phyloP scores from a whole-genome alignment of 2,329 filamentous ascomycete species.

The Phyllosticta citribraziliensis region DNA sequence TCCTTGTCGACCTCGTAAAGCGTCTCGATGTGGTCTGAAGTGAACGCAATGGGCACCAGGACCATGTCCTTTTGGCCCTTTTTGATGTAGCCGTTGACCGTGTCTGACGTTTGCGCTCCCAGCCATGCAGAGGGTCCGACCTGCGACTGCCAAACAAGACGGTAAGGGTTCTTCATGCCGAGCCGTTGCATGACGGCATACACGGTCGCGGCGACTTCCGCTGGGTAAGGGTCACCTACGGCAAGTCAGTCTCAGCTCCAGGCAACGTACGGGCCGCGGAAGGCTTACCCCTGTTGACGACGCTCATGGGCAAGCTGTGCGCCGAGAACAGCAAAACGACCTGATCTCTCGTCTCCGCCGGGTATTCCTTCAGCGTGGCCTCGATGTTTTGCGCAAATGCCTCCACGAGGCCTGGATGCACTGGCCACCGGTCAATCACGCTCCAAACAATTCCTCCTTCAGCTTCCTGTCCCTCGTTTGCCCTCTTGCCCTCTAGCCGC shows the following conservation, averaged over 20 bases:
- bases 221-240: conserved; percentile 76
- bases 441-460: conserved; percentile 82
- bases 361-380: conserved; percentile 72
- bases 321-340: conserved; percentile 90
- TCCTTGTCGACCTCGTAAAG: conserved; percentile 89
- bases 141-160: conserved; percentile 95
- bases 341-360: conserved; percentile 64
- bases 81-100: conserved; percentile 79
- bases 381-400: conserved; percentile 91
- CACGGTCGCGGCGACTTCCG: conserved; percentile 91
- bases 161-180: conserved; percentile 80
- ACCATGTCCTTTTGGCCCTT: conserved; percentile 88
- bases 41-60: conserved; percentile 92
- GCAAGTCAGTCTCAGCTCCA: conserved; percentile 32
- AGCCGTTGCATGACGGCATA: conserved; percentile 93
- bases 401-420: conserved; percentile 80
- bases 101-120: conserved; percentile 82
- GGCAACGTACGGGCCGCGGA: background rate
- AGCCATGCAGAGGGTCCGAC: conserved; percentile 94
- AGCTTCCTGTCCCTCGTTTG: conserved; percentile 39
- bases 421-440: conserved; percentile 95
- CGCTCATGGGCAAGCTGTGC: conserved; percentile 92
- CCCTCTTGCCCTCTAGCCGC: conserved; percentile 68
- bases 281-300: conserved; percentile 72
- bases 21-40: conserved; percentile 98